Percentiles rank a stretch among this genome's conserved stretches.
phyloP scores from a whole-genome alignment of 805 yeast species.

The Candida sakaeoensis region DNA sequence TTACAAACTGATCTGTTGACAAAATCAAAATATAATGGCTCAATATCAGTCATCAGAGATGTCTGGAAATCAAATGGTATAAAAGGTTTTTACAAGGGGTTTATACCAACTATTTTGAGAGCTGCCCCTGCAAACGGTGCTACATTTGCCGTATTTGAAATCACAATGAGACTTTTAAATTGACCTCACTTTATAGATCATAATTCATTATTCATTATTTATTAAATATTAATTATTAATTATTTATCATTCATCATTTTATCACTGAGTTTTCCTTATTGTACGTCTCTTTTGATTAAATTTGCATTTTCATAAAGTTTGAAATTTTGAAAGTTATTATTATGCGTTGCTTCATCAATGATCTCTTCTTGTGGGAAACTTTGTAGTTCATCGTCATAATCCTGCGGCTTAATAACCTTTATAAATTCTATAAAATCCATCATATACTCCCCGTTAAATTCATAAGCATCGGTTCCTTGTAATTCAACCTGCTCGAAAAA shows the following conservation, averaged over 20 bases:
- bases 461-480: slow-evolving; percentile 36
- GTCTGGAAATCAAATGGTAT: slow-evolving; percentile 59
- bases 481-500: slow-evolving; percentile 28
- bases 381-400: slow-evolving; percentile 20
- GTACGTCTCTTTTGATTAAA: slow-evolving; percentile 9
- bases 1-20: slow-evolving; percentile 65
- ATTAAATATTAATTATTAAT: too few species aligned
- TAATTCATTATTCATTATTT: neutral
- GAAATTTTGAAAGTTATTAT: neutral
- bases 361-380: neutral
- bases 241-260: neutral
- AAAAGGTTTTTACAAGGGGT: slow-evolving; percentile 84
- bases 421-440: slow-evolving; percentile 41
- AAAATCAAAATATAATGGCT: slow-evolving; percentile 55
- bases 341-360: neutral
- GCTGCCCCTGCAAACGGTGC: slow-evolving; percentile 99
- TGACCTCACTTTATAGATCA: slow-evolving; percentile 13
- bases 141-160: slow-evolving; percentile 90
- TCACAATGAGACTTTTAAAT: slow-evolving; percentile 67
- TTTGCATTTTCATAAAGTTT: neutral
- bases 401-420: slow-evolving; percentile 32
- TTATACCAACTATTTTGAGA: slow-evolving; percentile 85
- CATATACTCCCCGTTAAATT: slow-evolving; percentile 38
- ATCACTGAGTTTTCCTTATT: neutral
- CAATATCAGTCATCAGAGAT: slow-evolving; percentile 55